Conservation (phyloP, 208 protist genomes). For the Wallacemonas sp. region DNA sequence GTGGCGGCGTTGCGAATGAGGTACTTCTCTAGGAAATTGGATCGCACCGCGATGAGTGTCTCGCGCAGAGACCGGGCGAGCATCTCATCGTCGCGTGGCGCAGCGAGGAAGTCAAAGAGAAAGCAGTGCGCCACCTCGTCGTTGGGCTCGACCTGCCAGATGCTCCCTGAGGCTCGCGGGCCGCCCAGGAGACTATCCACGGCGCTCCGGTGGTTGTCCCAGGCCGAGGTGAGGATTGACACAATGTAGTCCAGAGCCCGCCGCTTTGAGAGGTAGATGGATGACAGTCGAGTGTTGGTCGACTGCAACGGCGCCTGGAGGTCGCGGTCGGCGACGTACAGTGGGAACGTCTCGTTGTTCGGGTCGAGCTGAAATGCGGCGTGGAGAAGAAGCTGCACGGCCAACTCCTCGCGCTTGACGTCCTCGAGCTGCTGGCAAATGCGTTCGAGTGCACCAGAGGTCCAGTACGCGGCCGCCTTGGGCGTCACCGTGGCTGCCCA, state of each 20-base stretch:
- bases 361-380: constrained; percentile 83
- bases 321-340: constrained; percentile 51
- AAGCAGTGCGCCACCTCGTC: constrained; percentile 86
- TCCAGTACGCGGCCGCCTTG: constrained; percentile 72
- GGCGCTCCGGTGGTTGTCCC: constrained; percentile 73
- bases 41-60: constrained; percentile 61
- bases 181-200: constrained; percentile 83
- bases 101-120: constrained; percentile 84
- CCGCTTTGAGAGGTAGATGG: constrained; percentile 4
- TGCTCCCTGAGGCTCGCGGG: constrained; percentile 69
- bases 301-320: neutral
- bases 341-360: constrained; percentile 46
- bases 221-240: constrained; percentile 65
- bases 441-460: constrained; percentile 64
- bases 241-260: constrained; percentile 14
- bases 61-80: constrained; percentile 61
- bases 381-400: constrained; percentile 82
- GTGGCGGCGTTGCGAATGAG: constrained; percentile 54
- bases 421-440: constrained; percentile 79
- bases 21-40: constrained; percentile 74
- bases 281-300: constrained; percentile 6
- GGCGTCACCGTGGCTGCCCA: constrained; percentile 65
- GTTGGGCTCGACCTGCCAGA: constrained; percentile 84
- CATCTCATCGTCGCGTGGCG: constrained; percentile 57
- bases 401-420: constrained; percentile 66